Evolutionary conservation across 495 filamentous ascomycete species (phyloP).

Genomic region (Daldinia childiae): DNA sequence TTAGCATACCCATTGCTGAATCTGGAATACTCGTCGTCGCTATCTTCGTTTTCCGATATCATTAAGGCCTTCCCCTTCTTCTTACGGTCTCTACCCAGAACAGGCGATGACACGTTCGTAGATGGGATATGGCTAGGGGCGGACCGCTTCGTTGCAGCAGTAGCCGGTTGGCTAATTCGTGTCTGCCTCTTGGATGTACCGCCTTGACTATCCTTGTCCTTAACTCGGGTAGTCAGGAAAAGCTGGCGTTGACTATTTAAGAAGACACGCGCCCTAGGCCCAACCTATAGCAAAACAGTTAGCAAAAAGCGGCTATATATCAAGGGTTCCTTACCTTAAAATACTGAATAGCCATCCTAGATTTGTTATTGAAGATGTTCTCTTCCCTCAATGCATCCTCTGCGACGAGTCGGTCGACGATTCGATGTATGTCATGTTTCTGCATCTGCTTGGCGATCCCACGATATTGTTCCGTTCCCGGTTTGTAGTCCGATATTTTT

Average conservation of each 20-base stretch:
- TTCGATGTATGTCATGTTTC: constrained; percentile 58
- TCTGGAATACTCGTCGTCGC: constrained; percentile 47
- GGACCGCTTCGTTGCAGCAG: constrained; percentile 45
- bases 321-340: constrained; percentile 53
- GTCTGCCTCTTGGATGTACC: constrained; percentile 25
- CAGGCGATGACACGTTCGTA: constrained; percentile 87
- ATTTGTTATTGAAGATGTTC: constrained; percentile 49
- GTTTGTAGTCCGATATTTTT: constrained; percentile 48
- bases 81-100: constrained; percentile 53
- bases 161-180: constrained; percentile 35
- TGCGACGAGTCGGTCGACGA: constrained; percentile 56
- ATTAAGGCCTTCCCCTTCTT: constrained; percentile 58
- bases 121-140: constrained; percentile 57
- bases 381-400: constrained; percentile 60
- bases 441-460: constrained; percentile 57
- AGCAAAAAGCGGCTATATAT: constrained; percentile 60
- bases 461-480: constrained; percentile 47
- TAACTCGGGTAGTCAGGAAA: constrained; percentile 47
- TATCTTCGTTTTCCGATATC: constrained; percentile 44
- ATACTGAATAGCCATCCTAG: constrained; percentile 52
- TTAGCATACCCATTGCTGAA: constrained; percentile 58
- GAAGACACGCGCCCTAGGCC: constrained; percentile 42
- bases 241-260: constrained; percentile 44
- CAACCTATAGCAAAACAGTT: constrained; percentile 55
- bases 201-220: constrained; percentile 41